These are phyloP conservation scores for Plasmodium cynomolgi DNA, from an alignment of 169 alveolate genomes.

Conservation along the genomic window DNA sequence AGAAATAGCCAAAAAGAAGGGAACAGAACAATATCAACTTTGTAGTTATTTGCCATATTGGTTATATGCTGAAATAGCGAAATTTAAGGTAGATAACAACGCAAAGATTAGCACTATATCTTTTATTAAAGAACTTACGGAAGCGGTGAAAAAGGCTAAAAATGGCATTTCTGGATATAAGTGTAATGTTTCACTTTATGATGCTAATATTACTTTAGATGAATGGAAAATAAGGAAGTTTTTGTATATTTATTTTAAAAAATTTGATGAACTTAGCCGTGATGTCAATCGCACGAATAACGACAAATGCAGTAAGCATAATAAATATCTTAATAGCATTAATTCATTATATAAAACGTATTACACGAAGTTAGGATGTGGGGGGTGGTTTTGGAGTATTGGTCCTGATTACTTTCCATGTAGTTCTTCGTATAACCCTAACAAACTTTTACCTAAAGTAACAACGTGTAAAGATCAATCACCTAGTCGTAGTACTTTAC, in stretches of 20 bases:
- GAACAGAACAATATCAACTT: not conserved
- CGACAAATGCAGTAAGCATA: not conserved
- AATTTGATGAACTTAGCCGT: not conserved
- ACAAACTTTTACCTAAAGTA: not conserved
- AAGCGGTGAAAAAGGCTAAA: not conserved
- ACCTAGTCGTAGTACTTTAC: not conserved
- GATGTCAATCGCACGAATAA: not conserved
- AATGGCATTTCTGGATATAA: not conserved
- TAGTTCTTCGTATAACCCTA: not conserved
- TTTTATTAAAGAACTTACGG: not conserved
- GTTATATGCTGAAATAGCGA: not conserved
- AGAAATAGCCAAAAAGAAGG: not conserved
- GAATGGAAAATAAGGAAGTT: not conserved
- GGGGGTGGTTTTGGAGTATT: not conserved
- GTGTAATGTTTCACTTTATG: not conserved
- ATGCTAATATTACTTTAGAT: not conserved
- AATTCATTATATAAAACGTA: not conserved
- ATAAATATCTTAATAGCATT: not conserved
- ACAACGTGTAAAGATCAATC: not conserved
- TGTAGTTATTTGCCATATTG: not conserved
- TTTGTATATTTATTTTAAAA: not conserved
- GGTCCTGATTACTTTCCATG: not conserved
- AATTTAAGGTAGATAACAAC: not conserved
- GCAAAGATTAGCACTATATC: not conserved
- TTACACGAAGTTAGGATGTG: not conserved